Evolutionary conservation across 2,329 filamentous ascomycete genomes (phyloP), one percentile per base, ranked within the genome.

Genomic region (Paraphaeosphaeria minitans): DNA sequence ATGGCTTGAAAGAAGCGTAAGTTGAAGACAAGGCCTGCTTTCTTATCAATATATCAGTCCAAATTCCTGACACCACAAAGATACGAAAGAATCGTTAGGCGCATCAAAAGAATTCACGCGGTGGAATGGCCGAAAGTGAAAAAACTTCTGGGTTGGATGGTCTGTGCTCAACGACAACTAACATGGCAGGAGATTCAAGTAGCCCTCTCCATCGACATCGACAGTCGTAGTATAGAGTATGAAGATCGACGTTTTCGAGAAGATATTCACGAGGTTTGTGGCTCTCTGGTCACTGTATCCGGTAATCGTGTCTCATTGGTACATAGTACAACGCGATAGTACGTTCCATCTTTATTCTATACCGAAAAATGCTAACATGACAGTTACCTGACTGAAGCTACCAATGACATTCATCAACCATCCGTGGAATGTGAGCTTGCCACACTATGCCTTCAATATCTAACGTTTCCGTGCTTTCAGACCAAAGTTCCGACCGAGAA

Each of bases 171-270:
- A 59, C 64, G 71, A 8, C 62, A 60, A 29, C 57, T 73, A 6
- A 67, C 60, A 0, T 70, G 65, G 69, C 65, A 60, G 35, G 71
- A 72, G 50, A 69, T 71, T 0, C 71, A 73, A 58, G 60, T 66
- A 5, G 69, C 66, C 9, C 35, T 69, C 2, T 71, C 71, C 1
- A 65, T 73, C 16, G 54, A 71, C 31, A 14, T 62, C 6, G 60
- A 65, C 2, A 19, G 56, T 1, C 62, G 66, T 29, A 59, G 35
- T 0, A 66, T 73, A 4, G 62, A 70, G 2, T 71, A 66, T 22
- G 61, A 70, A 3, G 53, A 64, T 33, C 59, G 57, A 1, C 56
- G 55, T 27, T 19, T 72, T 1, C 64, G 68, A 5, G 62, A 24
- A 5, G 59, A 73, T 37, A 67, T 71, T 7, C 55, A 72, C 14